These are phyloP conservation scores for Saccharomycopsis sp. DNA, from an alignment of 805 yeast genomes.

Conservation along the genomic window DNA sequence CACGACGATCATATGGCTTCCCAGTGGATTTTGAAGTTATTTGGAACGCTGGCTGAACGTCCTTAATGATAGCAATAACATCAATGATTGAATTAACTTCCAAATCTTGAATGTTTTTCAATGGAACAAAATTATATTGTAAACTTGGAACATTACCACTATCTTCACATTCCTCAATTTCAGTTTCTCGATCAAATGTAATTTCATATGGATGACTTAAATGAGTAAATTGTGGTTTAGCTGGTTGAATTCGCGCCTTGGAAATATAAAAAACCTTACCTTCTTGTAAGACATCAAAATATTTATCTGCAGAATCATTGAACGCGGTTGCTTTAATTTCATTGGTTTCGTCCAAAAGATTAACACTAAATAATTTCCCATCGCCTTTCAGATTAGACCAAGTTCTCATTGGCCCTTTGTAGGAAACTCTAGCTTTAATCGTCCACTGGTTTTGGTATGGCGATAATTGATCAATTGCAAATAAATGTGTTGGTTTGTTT, in stretches of 20 bases:
- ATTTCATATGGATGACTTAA: constrained; percentile 87
- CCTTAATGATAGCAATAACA: constrained; percentile 79
- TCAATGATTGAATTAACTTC: constrained; percentile 74
- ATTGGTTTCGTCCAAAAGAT: constrained; percentile 87
- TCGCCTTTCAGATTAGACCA: constrained; percentile 84
- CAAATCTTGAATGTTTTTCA: constrained; percentile 56
- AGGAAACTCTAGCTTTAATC: constrained; percentile 85
- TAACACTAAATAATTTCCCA: constrained; percentile 84
- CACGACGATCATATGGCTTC: constrained; percentile 88
- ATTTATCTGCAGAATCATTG: constrained; percentile 77
- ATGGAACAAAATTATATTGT: constrained; percentile 65
- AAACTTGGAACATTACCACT: constrained; percentile 68
- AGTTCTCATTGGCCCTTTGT: constrained; percentile 78
- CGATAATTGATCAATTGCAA: constrained; percentile 77
- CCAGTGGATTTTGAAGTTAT: constrained; percentile 84
- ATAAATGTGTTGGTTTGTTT: constrained; percentile 42
- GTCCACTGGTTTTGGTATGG: constrained; percentile 92
- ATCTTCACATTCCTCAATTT: constrained; percentile 56
- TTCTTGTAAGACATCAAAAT: constrained; percentile 70
- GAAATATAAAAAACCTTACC: constrained; percentile 84
- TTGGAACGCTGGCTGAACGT: constrained; percentile 67
- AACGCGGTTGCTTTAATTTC: constrained; percentile 96
- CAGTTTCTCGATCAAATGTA: constrained; percentile 70
- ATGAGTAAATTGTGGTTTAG: constrained; percentile 81
- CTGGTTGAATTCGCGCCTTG: constrained; percentile 70